phyloP scores from a whole-genome alignment of 345 rosid genomes.

The Bruguiera parviflora region DNA sequence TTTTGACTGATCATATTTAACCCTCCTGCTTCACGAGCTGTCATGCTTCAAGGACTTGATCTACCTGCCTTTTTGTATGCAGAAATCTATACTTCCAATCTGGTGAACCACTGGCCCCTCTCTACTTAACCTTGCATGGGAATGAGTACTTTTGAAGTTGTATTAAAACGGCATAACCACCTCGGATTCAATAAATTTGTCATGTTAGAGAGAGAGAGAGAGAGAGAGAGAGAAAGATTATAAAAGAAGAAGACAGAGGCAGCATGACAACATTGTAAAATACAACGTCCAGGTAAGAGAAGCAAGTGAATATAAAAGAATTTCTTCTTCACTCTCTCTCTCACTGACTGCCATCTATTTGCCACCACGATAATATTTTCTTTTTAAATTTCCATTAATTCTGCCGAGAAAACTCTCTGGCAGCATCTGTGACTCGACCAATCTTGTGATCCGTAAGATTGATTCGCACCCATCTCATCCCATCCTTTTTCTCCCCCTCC shows the following conservation, averaged over 20 bases:
- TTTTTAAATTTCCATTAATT: slow-evolving; percentile 17
- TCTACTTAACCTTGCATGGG: slow-evolving; percentile 41
- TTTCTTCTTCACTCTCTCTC: slow-evolving; percentile 38
- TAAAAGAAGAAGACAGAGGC: slow-evolving; percentile 9
- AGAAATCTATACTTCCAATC: slow-evolving; percentile 32
- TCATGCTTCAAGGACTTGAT: slow-evolving; percentile 9
- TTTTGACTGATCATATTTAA: slow-evolving; percentile 25
- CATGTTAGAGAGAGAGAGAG: slow-evolving; percentile 4
- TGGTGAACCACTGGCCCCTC: slow-evolving; percentile 31
- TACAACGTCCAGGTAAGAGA: slow-evolving; percentile 26
- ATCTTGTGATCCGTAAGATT: slow-evolving; percentile 29
- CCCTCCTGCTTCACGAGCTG: slow-evolving; percentile 12
- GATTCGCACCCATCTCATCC: slow-evolving; percentile 6
- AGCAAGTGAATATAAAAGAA: slow-evolving; percentile 17
- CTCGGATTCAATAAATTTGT: slow-evolving; percentile 37
- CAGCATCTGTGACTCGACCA: slow-evolving; percentile 36
- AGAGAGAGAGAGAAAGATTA: background rate
- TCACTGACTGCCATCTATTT: too few relatives aligned
- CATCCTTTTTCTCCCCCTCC: background rate
- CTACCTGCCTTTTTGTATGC: background rate
- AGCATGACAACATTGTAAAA: slow-evolving; percentile 2
- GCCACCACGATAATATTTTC: slow-evolving; percentile 37
- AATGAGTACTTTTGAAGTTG: slow-evolving; percentile 7
- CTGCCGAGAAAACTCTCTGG: slow-evolving; percentile 49
- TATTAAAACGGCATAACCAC: slow-evolving; percentile 25